Percentiles rank a stretch among this genome's conserved stretches.
phyloP scores from a whole-genome alignment of 495 filamentous ascomycete genomes.

The Aspergillus bridgeri region DNA sequence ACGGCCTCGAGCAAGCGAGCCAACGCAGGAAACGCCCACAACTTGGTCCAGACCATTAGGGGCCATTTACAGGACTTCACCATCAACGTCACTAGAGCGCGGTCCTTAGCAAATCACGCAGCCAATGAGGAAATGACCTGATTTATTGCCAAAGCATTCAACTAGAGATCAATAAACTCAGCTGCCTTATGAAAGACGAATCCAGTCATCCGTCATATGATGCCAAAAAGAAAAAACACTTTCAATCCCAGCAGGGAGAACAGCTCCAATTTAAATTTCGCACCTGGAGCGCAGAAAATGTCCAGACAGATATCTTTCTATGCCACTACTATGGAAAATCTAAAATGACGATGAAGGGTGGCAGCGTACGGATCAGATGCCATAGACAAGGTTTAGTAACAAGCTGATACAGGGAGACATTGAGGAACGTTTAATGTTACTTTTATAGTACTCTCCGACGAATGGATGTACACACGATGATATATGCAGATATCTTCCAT shows the following conservation, averaged over 20 bases:
- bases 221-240: neutral
- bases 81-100: neutral
- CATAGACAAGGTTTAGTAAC: neutral
- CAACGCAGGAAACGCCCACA: neutral
- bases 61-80: neutral
- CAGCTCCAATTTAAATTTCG: neutral
- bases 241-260: neutral
- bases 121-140: neutral
- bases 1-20: neutral
- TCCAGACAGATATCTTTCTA: neutral
- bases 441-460: neutral
- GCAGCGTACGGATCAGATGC: neutral
- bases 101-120: neutral
- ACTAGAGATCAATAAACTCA: neutral
- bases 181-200: neutral
- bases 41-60: neutral
- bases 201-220: neutral
- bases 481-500: neutral
- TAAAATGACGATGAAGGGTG: neutral
- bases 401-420: neutral
- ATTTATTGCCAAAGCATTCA: neutral
- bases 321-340: neutral
- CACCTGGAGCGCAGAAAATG: neutral
- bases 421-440: neutral
- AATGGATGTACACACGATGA: conserved; percentile 1